Conservation (phyloP, 2,329 filamentous ascomycete genomes). For the Aspergillus tamarii region DNA sequence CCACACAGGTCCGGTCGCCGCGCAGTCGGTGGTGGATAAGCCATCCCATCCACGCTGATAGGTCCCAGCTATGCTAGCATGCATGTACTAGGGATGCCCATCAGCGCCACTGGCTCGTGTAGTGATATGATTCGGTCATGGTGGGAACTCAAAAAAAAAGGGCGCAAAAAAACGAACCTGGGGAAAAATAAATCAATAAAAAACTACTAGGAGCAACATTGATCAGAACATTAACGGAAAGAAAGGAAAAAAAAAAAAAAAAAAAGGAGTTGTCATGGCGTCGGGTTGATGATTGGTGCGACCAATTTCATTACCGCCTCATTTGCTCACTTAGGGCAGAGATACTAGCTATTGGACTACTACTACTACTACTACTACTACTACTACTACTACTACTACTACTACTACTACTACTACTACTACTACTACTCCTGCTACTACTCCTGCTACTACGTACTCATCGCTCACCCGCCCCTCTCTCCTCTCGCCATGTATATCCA, state of each 20-base stretch:
- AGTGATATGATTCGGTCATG: conserved; percentile 20
- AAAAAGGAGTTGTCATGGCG: not conserved
- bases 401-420: too few relatives aligned
- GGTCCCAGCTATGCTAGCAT: conserved; percentile 18
- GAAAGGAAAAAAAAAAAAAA: not conserved
- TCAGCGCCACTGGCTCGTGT: conserved; percentile 23
- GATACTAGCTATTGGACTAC: not conserved
- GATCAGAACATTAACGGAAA: not conserved
- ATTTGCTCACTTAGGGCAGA: not conserved
- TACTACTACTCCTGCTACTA: not conserved
- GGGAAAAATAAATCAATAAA: not conserved
- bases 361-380: too few relatives aligned
- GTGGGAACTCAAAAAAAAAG: conserved; percentile 12
- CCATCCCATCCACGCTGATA: conserved; percentile 16
- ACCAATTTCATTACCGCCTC: not conserved
- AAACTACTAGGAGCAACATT: not conserved
- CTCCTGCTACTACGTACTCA: not conserved
- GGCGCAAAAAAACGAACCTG: conserved; percentile 3
- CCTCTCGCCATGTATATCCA: not conserved
- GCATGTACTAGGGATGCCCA: conserved; percentile 17
- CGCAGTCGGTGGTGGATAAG: conserved; percentile 1
- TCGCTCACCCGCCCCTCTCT: not conserved
- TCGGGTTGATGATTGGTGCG: conserved; percentile 1
- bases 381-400: too few relatives aligned
- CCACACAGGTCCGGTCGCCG: conserved; percentile 3